Evolutionary conservation across 345 rosid genomes (phyloP), one percentile per base, ranked within the genome.

Genomic region (Euphorbia tirucalli): DNA sequence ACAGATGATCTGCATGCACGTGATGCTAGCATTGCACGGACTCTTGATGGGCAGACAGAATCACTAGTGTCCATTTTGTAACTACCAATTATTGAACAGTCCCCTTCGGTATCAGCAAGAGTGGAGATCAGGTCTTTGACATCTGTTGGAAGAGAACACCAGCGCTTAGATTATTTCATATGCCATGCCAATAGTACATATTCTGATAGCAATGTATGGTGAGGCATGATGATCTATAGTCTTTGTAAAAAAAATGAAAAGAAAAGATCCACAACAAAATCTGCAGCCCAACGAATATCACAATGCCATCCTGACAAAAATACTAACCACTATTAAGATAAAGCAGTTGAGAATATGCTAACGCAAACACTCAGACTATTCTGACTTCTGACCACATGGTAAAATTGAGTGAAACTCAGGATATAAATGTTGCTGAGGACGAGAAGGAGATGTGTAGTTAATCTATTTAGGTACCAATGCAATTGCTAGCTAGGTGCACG

Each of bases 1-100:
- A 95, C 78, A 5, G 98, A 95, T 27, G 97, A 90, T 79, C 87
- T 84, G 81, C 99, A 95, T 10, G 98, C 99, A 41, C 97, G 90
- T 2, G 92, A 89, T 32, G 99, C 99, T 69, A 90, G 75, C 97
- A 95, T 92, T 41, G 92, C 85, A 54, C 92, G 97, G 52, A 95
- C 99, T 86, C 97, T 80, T 31, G 96, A 66, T 58, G 99, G 98
- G 82, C 98, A 95, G 41, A 92, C 81, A 32, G 98, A 95, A 75
- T 83, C 89, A 18, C 80, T 61, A 58, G 91, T 84, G 81, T 88
- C 94, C 76, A 68, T 79, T 83, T 71, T 92, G 87, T 92, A 95
- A 78, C 91, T 86, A 75, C 97, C 81, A 24, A 87, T 81, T 22
- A 88, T 78, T 8, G 92, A 87, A 83, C 96, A 94, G 71, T 92